Evolutionary conservation across 352 stramenopile species (phyloP).

Genomic region (Nothophytophthora sp.): DNA sequence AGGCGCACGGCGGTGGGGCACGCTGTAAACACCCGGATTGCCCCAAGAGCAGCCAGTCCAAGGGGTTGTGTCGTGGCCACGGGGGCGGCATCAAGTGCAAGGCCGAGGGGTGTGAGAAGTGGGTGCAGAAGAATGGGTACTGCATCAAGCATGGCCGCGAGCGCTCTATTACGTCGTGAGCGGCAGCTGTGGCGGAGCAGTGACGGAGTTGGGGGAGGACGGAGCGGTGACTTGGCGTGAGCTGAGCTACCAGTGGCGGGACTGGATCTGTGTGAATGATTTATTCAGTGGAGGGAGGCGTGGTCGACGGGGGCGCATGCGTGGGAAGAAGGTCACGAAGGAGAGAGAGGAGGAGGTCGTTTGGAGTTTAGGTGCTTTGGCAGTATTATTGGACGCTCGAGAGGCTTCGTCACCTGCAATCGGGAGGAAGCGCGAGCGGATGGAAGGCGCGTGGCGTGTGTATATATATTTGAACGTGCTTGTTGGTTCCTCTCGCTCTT

Average conservation of each 20-base stretch:
- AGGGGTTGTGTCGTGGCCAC: slow-evolving; percentile 81
- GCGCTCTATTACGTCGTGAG: slow-evolving; percentile 59
- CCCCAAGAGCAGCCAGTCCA: slow-evolving; percentile 84
- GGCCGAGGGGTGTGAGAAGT: slow-evolving; percentile 85
- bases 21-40: slow-evolving; percentile 87
- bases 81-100: slow-evolving; percentile 88
- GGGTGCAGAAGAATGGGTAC: slow-evolving; percentile 90
- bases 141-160: slow-evolving; percentile 90
- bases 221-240: slow-evolving; percentile 9
- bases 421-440: too few species aligned
- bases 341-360: slow-evolving; percentile 17
- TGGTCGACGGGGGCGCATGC: slow-evolving; percentile 13
- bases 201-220: not conserved
- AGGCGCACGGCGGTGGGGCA: slow-evolving; percentile 80
- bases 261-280: slow-evolving; percentile 30
- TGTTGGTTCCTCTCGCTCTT: slow-evolving; percentile 4
- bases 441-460: too few species aligned
- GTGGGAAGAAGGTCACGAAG: slow-evolving; percentile 15
- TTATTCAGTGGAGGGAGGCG: slow-evolving; percentile 36
- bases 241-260: slow-evolving; percentile 4
- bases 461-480: slow-evolving; percentile 25
- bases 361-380: slow-evolving; percentile 23
- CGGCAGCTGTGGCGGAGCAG: slow-evolving; percentile 1
- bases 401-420: slow-evolving; percentile 7
- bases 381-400: slow-evolving; percentile 30